Percentiles rank a stretch among this genome's conserved stretches.
These are phyloP conservation scores for Oryza rufipogon DNA, from an alignment of 176 grass and related monocot genomes.

Conservation along the genomic window DNA sequence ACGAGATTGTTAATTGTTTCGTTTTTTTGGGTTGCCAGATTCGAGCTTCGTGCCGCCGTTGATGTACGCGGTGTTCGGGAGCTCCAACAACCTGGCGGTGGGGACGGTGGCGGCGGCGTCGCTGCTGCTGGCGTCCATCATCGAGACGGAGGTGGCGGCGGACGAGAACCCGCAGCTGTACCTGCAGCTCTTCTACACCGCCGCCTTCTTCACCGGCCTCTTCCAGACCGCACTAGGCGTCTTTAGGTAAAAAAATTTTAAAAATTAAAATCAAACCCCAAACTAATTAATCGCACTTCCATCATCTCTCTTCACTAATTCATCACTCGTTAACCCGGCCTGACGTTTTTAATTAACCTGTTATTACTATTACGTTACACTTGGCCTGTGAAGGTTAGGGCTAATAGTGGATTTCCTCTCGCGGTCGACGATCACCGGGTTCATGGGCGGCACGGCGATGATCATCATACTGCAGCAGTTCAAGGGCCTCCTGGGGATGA, in stretches of 20 bases:
- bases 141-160: constrained; percentile 55
- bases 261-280: not conserved
- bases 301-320: not conserved
- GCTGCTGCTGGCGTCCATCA: constrained; percentile 76
- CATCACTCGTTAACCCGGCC: not conserved
- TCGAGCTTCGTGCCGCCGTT: constrained; percentile 94
- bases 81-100: constrained; percentile 85
- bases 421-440: constrained; percentile 84
- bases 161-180: constrained; percentile 63
- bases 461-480: constrained; percentile 97
- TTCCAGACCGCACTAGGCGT: constrained; percentile 75
- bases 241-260: constrained; percentile 63
- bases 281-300: not conserved
- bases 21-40: constrained; percentile 33
- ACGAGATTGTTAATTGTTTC: too few species aligned
- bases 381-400: constrained; percentile 60
- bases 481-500: constrained; percentile 89
- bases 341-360: not conserved
- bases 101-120: constrained; percentile 92
- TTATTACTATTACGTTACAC: too few species aligned
- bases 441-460: constrained; percentile 92
- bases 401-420: constrained; percentile 95
- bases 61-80: constrained; percentile 89
- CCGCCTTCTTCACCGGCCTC: constrained; percentile 93
- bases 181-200: constrained; percentile 74